Base-by-base conservation (phyloP, 257 asterid species). In the Linaria vulgaris region DNA sequence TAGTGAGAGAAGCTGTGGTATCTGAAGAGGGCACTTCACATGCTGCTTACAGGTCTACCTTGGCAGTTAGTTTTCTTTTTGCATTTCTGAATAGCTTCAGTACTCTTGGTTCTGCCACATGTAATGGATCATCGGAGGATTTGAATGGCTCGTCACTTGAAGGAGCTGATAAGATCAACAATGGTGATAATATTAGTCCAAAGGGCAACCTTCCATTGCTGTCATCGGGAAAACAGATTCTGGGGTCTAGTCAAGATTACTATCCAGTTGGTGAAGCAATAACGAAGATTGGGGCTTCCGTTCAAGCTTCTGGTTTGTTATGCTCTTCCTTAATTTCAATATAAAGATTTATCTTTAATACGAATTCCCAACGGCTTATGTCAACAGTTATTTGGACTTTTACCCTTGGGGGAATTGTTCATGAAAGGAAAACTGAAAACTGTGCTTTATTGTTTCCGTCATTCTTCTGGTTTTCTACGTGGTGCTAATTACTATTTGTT, bases 191-290 rank as follows among this genome's bases (percentile, higher is more conserved):
- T 68, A 19, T 20, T 34, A 56, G 63, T 70, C 66, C 58, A 20
- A 17, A 53, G 15, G 44, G 25, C 63, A 72, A 59, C 16, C 71
- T 50, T 4, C 47, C 75, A 11, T 66, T 82, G 62, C 64, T 87
- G 56, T 80, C 86, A 9, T 80, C 86, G 67, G 82, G 75, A 43
- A 87, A 82, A 53, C 95, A 87, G 77, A 50, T 71, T 15, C 69
- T 84, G 48, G 77, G 76, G 59, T 71, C 34, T 10, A 72, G 79
- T 67, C 78, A 66, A 44, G 83, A 73, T 41, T 79, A 80, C 72
- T 79, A 70, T 77, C 95, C 95, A 9, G 95, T 87, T 5, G 92
- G 95, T 59, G 83, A 84, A 68, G 82, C 90, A 12, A 69, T 80
- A 74, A 44, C 61, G 43, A 87, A 87, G 73, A 53, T 60, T 61